Base-by-base conservation (phyloP, 2,329 filamentous ascomycete species). In the Graphilbum fragrans region DNA sequence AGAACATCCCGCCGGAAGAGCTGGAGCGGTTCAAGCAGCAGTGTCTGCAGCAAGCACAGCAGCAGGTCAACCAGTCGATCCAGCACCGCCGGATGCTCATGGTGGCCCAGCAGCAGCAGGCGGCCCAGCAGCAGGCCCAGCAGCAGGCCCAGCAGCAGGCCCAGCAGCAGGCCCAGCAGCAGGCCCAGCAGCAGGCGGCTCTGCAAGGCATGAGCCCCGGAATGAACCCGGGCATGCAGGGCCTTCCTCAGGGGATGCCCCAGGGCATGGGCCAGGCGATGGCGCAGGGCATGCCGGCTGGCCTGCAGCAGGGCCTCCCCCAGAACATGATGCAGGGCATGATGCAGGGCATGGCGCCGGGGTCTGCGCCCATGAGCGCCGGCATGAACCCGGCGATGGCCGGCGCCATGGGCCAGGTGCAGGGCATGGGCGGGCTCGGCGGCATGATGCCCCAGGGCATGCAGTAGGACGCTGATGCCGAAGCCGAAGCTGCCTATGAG, bases 361-460 rank as follows among this genome's bases (percentile, higher is more conserved):
- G 37, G 29, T 47, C 47, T 43, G 32, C 12, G 21, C 45, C 27
- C 32, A 47, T 47, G 43, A 47, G 12, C 16, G 5, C 9, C 4
- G 36, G 22, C 17, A 38, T 38, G 36, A 31, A 31, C 36, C 23
- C 36, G 17, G 12, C n/a, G 18, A 31, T 34, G 35, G 18, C 6
- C 35, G 19, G 16, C 12, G 35, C 19, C 18, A 38, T 38, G 36
- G 23, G 16, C 31, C 8, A 6, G 8, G 16, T 11, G 10, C 6
- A 4, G 22, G 32, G 21, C 21, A n/a, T 17, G 36, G 36, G 39
- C 37, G 66, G 66, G 7, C 72, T 74, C 64, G 63, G 66, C 41
- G 62, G 65, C 21, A 74, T 75, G 65, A 70, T 71, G 67, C 65
- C 64, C 18, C 66, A 70, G 49, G 66, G 64, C 17, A 41, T 41